phyloP scores from a whole-genome alignment of 257 asterid genomes.

The Eucommia ulmoides region DNA sequence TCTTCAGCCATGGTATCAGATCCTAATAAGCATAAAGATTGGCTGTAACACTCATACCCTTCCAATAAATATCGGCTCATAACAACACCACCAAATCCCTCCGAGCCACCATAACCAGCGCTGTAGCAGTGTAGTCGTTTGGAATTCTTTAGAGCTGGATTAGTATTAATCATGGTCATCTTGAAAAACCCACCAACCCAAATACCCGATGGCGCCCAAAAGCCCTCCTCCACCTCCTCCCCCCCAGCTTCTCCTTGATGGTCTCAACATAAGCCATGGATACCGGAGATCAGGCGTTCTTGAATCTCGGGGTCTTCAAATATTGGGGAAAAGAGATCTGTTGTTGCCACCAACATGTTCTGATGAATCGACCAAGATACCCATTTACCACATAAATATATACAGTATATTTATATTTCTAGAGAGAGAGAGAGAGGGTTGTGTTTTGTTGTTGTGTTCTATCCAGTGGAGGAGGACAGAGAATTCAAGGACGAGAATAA shows the following conservation, averaged over 20 bases:
- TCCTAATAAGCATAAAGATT: conserved; percentile 16
- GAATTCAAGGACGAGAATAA: conserved; percentile 29
- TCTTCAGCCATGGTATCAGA: conserved; percentile 61
- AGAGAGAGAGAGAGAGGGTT: too few species aligned
- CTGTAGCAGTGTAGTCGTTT: conserved; percentile 15
- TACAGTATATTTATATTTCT: too few species aligned
- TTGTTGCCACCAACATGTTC: conserved; percentile 17
- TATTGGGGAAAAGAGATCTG: conserved; percentile 16
- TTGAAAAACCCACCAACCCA: conserved; percentile 17
- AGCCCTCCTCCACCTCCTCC: background rate
- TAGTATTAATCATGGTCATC: conserved; percentile 83
- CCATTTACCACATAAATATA: conserved; percentile 36
- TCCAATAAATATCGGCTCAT: conserved; percentile 35
- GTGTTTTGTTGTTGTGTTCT: background rate
- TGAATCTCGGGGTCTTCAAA: background rate
- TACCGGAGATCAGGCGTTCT: background rate
- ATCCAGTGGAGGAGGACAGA: conserved; percentile 11
- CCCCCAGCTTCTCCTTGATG: background rate
- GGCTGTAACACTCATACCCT: conserved; percentile 20
- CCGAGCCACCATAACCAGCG: conserved; percentile 14
- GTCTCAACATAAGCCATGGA: conserved; percentile 29
- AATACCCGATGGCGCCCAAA: background rate
- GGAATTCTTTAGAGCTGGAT: conserved; percentile 20
- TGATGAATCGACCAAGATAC: conserved; percentile 17
- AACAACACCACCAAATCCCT: conserved; percentile 21